These are phyloP conservation scores for Penicillium concentricum DNA, from an alignment of 2,329 filamentous ascomycete genomes.

Conservation along the genomic window DNA sequence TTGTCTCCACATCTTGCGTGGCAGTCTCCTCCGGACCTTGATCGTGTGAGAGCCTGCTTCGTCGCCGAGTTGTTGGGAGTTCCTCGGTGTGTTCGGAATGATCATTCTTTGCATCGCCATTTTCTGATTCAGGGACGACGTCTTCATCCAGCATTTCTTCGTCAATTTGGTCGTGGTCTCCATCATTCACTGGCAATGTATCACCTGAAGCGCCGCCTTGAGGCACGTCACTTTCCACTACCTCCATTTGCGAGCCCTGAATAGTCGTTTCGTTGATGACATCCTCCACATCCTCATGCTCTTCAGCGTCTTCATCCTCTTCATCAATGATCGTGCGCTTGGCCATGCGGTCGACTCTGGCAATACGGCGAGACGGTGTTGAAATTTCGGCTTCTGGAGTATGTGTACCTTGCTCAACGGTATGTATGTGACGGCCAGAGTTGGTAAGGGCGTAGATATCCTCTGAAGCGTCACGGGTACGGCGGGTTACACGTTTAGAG, in stretches of 20 bases:
- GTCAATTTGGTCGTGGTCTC: conserved; percentile 28
- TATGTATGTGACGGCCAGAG: conserved; percentile 57
- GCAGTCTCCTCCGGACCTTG: conserved; percentile 28
- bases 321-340: conserved; percentile 41
- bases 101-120: conserved; percentile 35
- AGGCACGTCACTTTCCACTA: conserved; percentile 42
- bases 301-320: conserved; percentile 24
- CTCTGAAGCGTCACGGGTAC: conserved; percentile 57
- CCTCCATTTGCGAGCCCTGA: conserved; percentile 43
- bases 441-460: conserved; percentile 58
- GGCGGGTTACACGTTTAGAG: conserved; percentile 56
- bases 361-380: conserved; percentile 22
- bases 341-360: conserved; percentile 38
- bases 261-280: conserved; percentile 44
- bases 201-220: conserved; percentile 36
- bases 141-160: conserved; percentile 39
- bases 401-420: conserved; percentile 54
- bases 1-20: conserved; percentile 32
- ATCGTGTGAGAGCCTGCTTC: conserved; percentile 31
- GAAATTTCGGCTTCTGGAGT: conserved; percentile 47
- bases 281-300: conserved; percentile 22
- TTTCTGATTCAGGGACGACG: conserved; percentile 44
- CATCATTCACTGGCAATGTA: conserved; percentile 19
- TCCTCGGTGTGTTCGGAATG: conserved; percentile 54
- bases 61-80: conserved; percentile 50